phyloP scores from a whole-genome alignment of 2,329 filamentous ascomycete genomes.

The Parafenestella ontariensis region DNA sequence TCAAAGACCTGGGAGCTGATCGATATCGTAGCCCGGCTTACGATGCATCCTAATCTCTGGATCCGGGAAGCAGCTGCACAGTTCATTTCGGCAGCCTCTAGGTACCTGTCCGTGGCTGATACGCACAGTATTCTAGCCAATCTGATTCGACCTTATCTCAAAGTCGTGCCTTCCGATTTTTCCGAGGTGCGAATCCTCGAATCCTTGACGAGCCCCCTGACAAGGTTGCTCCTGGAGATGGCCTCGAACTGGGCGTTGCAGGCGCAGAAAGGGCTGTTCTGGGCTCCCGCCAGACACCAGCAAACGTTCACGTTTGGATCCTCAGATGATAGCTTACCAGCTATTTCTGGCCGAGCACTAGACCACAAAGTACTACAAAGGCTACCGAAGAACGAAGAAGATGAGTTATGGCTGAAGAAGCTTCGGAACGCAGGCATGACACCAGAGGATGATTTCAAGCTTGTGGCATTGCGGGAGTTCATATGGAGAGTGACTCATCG shows the following conservation, averaged over 20 bases:
- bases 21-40: conserved; percentile 81
- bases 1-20: conserved; percentile 87
- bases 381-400: conserved; percentile 82
- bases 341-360: conserved; percentile 64
- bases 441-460: conserved; percentile 85
- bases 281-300: conserved; percentile 77
- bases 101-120: conserved; percentile 79
- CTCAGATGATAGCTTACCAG: conserved; percentile 60
- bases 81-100: conserved; percentile 79
- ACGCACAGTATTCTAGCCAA: conserved; percentile 83
- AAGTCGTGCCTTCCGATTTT: conserved; percentile 72
- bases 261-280: conserved; percentile 82
- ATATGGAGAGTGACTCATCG: conserved; percentile 85
- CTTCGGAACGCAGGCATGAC: conserved; percentile 83
- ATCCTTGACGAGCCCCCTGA: conserved; percentile 79
- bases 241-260: conserved; percentile 86
- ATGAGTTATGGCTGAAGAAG: conserved; percentile 89
- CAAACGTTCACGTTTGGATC: conserved; percentile 72
- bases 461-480: conserved; percentile 85
- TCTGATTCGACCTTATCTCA: conserved; percentile 81
- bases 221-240: conserved; percentile 82
- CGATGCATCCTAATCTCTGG: conserved; percentile 94
- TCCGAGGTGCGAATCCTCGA: conserved; percentile 79
- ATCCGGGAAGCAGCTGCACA: conserved; percentile 88
- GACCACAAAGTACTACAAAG: conserved; percentile 66